phyloP scores from a whole-genome alignment of 352 stramenopile genomes.

The Thraustotheca clavata region DNA sequence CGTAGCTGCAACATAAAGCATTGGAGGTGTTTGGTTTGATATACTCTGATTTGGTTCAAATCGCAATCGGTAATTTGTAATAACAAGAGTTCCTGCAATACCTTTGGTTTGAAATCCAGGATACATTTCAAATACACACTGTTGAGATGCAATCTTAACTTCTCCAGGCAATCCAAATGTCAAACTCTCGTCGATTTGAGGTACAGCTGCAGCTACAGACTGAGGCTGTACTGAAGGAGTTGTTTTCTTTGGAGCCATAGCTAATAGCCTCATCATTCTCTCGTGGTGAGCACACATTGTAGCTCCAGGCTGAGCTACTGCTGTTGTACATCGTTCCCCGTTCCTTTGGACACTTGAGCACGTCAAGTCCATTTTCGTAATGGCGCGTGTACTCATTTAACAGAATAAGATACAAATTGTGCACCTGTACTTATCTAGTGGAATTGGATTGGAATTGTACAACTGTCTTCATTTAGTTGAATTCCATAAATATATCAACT shows the following conservation, averaged over 20 bases:
- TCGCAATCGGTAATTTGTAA: conserved; percentile 61
- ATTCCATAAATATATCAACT: too few species aligned
- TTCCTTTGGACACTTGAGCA: conserved; percentile 54
- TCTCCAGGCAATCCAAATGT: conserved; percentile 38
- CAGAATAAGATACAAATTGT: too few species aligned
- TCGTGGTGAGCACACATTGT: conserved; percentile 67
- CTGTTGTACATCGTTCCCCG: conserved; percentile 49
- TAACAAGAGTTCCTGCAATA: conserved; percentile 45
- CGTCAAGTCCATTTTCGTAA: background rate
- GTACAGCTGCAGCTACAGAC: background rate
- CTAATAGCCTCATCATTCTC: conserved; percentile 71
- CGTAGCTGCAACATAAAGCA: conserved; percentile 49
- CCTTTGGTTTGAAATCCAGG: conserved; percentile 30
- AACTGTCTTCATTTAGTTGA: too few species aligned
- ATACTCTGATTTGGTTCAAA: conserved; percentile 45
- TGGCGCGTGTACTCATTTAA: too few species aligned
- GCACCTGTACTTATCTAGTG: too few species aligned
- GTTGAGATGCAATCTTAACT: conserved; percentile 30
- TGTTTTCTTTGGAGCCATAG: conserved; percentile 55
- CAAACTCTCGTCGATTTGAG: background rate
- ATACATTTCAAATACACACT: conserved; percentile 53
- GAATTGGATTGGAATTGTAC: too few species aligned
- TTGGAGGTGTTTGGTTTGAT: conserved; percentile 34
- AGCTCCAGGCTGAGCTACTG: conserved; percentile 28
- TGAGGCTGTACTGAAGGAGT: conserved; percentile 6